Conservation (phyloP, 441 rosid species). For the Pelargonium citronellum region DNA sequence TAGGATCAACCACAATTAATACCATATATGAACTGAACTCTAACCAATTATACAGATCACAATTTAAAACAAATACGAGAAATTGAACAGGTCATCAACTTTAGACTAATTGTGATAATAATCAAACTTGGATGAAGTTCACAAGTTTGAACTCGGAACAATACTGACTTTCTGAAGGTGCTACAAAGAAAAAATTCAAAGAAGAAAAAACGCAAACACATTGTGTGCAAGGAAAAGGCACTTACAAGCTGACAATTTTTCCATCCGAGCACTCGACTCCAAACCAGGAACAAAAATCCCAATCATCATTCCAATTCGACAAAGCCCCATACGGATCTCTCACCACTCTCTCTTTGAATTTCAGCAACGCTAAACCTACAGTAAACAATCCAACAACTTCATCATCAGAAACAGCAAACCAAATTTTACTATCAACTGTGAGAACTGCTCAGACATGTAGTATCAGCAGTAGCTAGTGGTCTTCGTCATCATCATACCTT, state of each 20-base stretch:
- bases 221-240: conserved; percentile 5
- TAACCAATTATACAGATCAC: neutral
- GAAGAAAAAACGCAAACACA: conserved; percentile 2
- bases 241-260: conserved; percentile 65
- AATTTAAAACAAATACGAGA: too few relatives aligned
- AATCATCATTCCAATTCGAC: conserved; percentile 45
- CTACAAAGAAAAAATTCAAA: neutral
- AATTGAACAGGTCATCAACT: too few relatives aligned
- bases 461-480: too few relatives aligned
- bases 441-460: neutral
- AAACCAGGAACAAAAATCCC: conserved; percentile 59
- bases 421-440: neutral
- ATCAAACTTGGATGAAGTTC: too few relatives aligned
- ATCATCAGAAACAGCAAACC: neutral
- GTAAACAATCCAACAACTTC: neutral
- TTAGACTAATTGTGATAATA: too few relatives aligned
- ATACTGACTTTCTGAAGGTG: neutral
- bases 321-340: conserved; percentile 69
- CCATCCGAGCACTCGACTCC: conserved; percentile 73
- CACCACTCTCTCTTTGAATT: conserved; percentile 50
- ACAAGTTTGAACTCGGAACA: neutral
- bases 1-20: too few relatives aligned
- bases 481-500: conserved; percentile 37
- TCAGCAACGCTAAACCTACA: conserved; percentile 59
- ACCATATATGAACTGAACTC: neutral